phyloP scores from a whole-genome alignment of 345 rosid species.

The Laguncularia racemosa region DNA sequence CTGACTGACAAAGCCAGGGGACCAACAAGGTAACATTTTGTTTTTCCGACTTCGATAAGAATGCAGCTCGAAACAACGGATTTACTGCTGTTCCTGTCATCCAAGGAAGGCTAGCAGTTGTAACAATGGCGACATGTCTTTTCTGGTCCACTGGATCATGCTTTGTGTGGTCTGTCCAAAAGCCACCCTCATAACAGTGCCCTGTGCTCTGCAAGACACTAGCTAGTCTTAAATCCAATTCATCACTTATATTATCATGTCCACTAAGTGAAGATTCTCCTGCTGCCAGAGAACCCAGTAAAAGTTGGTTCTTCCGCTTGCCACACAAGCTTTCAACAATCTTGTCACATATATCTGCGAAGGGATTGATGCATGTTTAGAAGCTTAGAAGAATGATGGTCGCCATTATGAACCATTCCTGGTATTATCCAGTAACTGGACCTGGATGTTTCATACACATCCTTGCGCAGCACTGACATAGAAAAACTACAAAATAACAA shows the following conservation, averaged over 20 bases:
- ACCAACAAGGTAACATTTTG: constrained; percentile 90
- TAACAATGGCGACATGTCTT: constrained; percentile 92
- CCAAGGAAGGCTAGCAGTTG: constrained; percentile 99
- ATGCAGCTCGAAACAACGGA: constrained; percentile 93
- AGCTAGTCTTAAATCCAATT: constrained; percentile 76
- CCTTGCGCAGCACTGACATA: too few species aligned
- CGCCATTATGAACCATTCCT: background rate
- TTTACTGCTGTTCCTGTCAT: constrained; percentile 99
- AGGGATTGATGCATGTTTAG: background rate
- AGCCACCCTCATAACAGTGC: constrained; percentile 84
- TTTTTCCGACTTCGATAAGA: constrained; percentile 67
- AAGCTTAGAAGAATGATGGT: constrained; percentile 5
- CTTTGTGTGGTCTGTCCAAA: constrained; percentile 64
- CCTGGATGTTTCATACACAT: too few species aligned
- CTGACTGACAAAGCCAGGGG: constrained; percentile 97
- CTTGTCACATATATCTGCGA: constrained; percentile 76
- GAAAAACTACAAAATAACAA: too few species aligned
- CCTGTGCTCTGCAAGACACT: constrained; percentile 97
- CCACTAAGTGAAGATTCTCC: constrained; percentile 53
- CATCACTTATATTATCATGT: constrained; percentile 50
- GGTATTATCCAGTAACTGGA: background rate
- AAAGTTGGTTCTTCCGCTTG: constrained; percentile 67
- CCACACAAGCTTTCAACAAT: constrained; percentile 78
- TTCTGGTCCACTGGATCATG: constrained; percentile 41
- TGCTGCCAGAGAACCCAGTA: constrained; percentile 41